Conservation (phyloP, 495 filamentous ascomycete genomes). For the Penicillium bovifimosum region DNA sequence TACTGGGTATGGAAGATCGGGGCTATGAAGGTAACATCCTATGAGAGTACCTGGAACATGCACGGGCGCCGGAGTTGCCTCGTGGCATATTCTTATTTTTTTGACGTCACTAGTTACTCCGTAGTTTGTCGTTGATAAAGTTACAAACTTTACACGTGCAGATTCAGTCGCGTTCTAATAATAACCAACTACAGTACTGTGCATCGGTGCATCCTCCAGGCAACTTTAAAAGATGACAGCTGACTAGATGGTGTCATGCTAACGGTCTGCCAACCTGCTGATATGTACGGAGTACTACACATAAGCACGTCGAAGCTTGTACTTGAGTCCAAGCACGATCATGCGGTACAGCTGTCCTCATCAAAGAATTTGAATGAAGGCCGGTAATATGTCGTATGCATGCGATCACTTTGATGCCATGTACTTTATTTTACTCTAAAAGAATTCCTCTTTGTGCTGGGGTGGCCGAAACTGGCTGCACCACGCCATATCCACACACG, state of each 20-base stretch:
- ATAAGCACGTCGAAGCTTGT: neutral
- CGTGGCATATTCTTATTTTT: neutral
- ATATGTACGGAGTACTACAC: neutral
- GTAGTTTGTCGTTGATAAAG: neutral
- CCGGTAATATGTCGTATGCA: neutral
- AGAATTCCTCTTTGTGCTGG: too few relatives aligned
- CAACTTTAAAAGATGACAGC: neutral
- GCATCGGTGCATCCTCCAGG: too few relatives aligned
- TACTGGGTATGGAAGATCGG: too few relatives aligned
- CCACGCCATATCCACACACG: too few relatives aligned
- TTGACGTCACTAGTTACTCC: too few relatives aligned
- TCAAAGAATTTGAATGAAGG: neutral
- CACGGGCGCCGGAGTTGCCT: neutral
- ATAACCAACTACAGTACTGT: neutral
- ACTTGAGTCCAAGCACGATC: neutral
- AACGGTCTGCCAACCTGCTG: too few relatives aligned
- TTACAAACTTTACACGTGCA: too few relatives aligned
- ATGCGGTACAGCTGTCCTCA: neutral
- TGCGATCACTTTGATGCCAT: neutral
- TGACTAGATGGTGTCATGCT: neutral
- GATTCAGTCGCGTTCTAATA: neutral
- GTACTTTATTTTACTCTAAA: constrained; percentile 3
- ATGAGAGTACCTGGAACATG: too few relatives aligned
- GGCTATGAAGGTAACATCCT: too few relatives aligned
- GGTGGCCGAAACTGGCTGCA: too few relatives aligned